Evolutionary conservation across 176 grass and related monocot species (phyloP).

Genomic region (Thalia dealbata): DNA sequence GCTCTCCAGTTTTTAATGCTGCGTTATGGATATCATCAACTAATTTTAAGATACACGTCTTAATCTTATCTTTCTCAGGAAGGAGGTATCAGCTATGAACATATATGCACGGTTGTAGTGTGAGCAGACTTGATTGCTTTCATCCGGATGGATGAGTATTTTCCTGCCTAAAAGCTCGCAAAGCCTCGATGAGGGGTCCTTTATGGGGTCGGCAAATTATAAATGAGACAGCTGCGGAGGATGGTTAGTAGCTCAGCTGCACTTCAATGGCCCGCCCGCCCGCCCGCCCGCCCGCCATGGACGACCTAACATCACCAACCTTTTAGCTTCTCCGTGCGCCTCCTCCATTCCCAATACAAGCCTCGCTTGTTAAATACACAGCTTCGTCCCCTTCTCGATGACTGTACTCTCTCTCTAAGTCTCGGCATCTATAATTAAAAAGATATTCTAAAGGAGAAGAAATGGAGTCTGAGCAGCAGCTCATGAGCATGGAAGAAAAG

Average conservation of each 20-base stretch:
- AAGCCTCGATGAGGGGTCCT: neutral
- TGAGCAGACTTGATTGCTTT: too few relatives aligned
- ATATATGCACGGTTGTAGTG: too few relatives aligned
- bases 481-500: neutral
- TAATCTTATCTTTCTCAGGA: too few relatives aligned
- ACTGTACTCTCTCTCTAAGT: neutral
- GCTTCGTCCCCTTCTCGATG: neutral
- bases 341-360: neutral
- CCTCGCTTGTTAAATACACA: neutral
- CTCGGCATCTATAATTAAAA: neutral
- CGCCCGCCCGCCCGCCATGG: too few relatives aligned
- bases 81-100: too few relatives aligned
- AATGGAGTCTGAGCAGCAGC: neutral
- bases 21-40: too few relatives aligned
- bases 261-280: neutral
- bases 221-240: constrained; percentile 6
- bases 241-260: constrained; percentile 14
- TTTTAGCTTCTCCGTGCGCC: neutral
- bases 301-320: constrained; percentile 4
- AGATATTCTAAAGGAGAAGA: neutral
- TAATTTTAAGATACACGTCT: too few relatives aligned
- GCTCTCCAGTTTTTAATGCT: too few relatives aligned
- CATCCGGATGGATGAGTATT: too few relatives aligned
- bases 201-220: neutral
- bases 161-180: too few relatives aligned